Evolutionary conservation across 2,329 filamentous ascomycete genomes (phyloP).

Genomic region (Emericellopsis cladophorae): DNA sequence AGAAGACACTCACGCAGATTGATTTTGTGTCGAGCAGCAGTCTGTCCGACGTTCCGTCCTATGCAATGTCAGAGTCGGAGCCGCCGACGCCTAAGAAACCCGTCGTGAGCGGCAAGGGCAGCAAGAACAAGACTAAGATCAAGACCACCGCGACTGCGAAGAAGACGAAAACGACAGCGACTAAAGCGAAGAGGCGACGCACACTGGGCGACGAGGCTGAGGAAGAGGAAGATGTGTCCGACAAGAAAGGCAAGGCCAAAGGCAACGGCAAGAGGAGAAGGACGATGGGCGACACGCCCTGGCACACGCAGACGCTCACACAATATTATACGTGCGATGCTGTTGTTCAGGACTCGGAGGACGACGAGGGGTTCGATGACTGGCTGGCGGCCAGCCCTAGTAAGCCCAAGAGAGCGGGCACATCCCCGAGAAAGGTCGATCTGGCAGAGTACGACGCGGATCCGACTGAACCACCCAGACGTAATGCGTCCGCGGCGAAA

Average conservation of each 20-base stretch:
- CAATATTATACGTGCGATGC: constrained; percentile 19
- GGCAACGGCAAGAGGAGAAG: constrained; percentile 9
- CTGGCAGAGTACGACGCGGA: background rate
- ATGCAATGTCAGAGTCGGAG: constrained; percentile 15
- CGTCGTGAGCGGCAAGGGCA: background rate
- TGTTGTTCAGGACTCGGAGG: constrained; percentile 24
- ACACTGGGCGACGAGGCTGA: constrained; percentile 6
- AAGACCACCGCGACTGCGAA: constrained; percentile 1
- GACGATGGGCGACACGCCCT: constrained; percentile 17
- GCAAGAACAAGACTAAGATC: constrained; percentile 7
- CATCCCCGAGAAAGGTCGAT: background rate
- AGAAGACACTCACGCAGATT: constrained; percentile 30
- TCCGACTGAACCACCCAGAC: background rate
- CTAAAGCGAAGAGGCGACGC: constrained; percentile 10
- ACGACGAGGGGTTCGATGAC: constrained; percentile 19
- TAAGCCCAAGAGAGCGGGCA: constrained; percentile 5
- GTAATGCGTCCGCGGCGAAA: background rate
- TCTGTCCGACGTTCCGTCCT: too few species aligned
- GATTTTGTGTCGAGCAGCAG: constrained; percentile 18
- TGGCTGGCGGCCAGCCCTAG: constrained; percentile 19
- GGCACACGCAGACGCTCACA: constrained; percentile 28
- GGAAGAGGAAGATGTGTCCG: background rate
- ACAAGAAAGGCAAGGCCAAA: background rate
- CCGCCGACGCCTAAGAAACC: constrained; percentile 8
- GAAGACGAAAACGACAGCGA: constrained; percentile 6